Percentiles rank a stretch among this genome's conserved stretches.
phyloP scores from a whole-genome alignment of 176 grass and related monocot genomes.

The Tillandsia fasciculata region DNA sequence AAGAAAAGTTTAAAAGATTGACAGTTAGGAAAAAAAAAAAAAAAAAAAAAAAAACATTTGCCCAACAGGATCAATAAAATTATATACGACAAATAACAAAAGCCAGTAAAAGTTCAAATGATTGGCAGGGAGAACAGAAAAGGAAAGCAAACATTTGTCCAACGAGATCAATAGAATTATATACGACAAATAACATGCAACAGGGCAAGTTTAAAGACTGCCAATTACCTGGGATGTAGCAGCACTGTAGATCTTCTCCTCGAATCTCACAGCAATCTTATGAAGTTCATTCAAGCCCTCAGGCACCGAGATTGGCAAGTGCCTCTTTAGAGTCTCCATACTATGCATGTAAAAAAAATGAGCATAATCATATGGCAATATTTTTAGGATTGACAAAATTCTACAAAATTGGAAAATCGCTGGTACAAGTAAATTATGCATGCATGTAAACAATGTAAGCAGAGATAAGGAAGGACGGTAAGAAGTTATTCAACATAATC shows the following conservation, averaged over 20 bases:
- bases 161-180: background rate
- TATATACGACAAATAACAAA: too few species aligned
- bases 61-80: too few species aligned
- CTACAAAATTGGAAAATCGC: background rate
- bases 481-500: too few species aligned
- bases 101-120: too few species aligned
- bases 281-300: constrained; percentile 64
- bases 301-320: constrained; percentile 43
- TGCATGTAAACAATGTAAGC: background rate
- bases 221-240: constrained; percentile 49
- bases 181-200: background rate
- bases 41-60: too few species aligned
- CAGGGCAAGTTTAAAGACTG: too few species aligned
- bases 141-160: background rate
- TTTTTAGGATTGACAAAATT: too few species aligned
- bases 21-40: background rate
- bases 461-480: too few species aligned
- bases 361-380: background rate
- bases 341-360: constrained; percentile 26
- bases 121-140: too few species aligned
- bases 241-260: constrained; percentile 57
- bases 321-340: constrained; percentile 80
- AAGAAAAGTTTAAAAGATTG: constrained; percentile 1
- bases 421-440: background rate
- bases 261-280: constrained; percentile 58